Evolutionary conservation across 352 stramenopile species (phyloP).

Genomic region (Phytopythium boreale): DNA sequence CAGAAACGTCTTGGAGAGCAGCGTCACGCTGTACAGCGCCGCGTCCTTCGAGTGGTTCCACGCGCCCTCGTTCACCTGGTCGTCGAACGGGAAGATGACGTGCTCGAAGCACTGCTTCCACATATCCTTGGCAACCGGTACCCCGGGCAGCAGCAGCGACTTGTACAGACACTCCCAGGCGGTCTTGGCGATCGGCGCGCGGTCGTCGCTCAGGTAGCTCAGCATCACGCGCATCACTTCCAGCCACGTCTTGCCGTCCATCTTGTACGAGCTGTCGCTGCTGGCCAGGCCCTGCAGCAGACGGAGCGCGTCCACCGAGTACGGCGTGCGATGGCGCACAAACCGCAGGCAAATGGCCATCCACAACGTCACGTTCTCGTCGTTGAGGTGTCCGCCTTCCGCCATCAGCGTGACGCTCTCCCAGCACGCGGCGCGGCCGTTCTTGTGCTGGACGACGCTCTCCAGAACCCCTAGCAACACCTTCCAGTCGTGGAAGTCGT

Average conservation of each 20-base stretch:
- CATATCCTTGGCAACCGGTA: slow-evolving; percentile 64
- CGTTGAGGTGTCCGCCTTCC: slow-evolving; percentile 65
- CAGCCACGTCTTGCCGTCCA: slow-evolving; percentile 71
- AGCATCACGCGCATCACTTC: slow-evolving; percentile 88
- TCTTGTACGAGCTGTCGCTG: slow-evolving; percentile 70
- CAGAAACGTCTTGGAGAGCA: slow-evolving; percentile 86
- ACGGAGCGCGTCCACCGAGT: slow-evolving; percentile 71
- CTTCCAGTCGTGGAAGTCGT: slow-evolving; percentile 80
- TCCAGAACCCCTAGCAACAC: slow-evolving; percentile 71
- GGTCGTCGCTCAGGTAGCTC: slow-evolving; percentile 77
- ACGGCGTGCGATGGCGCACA: slow-evolving; percentile 73
- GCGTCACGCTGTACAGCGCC: slow-evolving; percentile 75
- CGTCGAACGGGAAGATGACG: slow-evolving; percentile 87
- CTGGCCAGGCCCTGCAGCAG: slow-evolving; percentile 72
- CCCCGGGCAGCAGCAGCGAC: slow-evolving; percentile 67
- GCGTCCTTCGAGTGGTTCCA: slow-evolving; percentile 60
- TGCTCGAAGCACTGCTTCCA: slow-evolving; percentile 85
- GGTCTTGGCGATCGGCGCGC: slow-evolving; percentile 70
- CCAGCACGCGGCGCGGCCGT: slow-evolving; percentile 65
- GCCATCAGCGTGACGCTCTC: slow-evolving; percentile 73
- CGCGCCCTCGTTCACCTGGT: slow-evolving; percentile 64
- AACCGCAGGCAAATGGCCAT: slow-evolving; percentile 79
- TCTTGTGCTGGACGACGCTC: slow-evolving; percentile 78
- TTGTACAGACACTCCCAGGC: slow-evolving; percentile 85
- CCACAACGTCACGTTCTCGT: slow-evolving; percentile 81